Evolutionary conservation across 371 early-diverging fungal genomes (phyloP).

Genomic region (Umbelopsis sp.): DNA sequence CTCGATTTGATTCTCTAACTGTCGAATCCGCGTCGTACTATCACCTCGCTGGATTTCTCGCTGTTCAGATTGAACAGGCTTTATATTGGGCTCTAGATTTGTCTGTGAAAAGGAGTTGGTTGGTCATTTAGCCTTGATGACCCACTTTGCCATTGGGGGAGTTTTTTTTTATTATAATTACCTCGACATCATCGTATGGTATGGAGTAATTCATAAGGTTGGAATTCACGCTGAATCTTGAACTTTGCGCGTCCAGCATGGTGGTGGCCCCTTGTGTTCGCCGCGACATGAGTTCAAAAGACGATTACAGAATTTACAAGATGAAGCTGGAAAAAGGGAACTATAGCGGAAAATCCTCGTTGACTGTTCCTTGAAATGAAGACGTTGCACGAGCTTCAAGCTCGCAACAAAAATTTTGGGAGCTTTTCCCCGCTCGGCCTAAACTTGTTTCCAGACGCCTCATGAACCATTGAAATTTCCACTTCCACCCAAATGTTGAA

Average conservation of each 20-base stretch:
- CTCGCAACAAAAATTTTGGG: slow-evolving; percentile 26
- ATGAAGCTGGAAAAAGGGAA: slow-evolving; percentile 15
- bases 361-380: slow-evolving; percentile 19
- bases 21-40: slow-evolving; percentile 43
- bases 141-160: background rate
- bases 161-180: slow-evolving; percentile 15
- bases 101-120: background rate
- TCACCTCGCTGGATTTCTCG: slow-evolving; percentile 49
- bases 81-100: background rate
- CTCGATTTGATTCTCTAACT: slow-evolving; percentile 51
- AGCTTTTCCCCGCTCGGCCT: slow-evolving; percentile 24
- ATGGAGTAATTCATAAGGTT: slow-evolving; percentile 60
- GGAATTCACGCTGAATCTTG: slow-evolving; percentile 50
- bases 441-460: slow-evolving; percentile 21
- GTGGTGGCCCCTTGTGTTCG: slow-evolving; percentile 13
- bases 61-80: slow-evolving; percentile 21
- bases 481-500: slow-evolving; percentile 26
- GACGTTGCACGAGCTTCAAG: slow-evolving; percentile 13
- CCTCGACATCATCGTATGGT: slow-evolving; percentile 36
- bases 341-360: background rate
- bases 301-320: background rate
- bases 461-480: slow-evolving; percentile 21
- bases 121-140: background rate
- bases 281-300: slow-evolving; percentile 9
- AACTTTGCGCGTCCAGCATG: slow-evolving; percentile 1